Evolutionary conservation across 495 filamentous ascomycete species (phyloP).

Genomic region (Penicillium samsonianum): DNA sequence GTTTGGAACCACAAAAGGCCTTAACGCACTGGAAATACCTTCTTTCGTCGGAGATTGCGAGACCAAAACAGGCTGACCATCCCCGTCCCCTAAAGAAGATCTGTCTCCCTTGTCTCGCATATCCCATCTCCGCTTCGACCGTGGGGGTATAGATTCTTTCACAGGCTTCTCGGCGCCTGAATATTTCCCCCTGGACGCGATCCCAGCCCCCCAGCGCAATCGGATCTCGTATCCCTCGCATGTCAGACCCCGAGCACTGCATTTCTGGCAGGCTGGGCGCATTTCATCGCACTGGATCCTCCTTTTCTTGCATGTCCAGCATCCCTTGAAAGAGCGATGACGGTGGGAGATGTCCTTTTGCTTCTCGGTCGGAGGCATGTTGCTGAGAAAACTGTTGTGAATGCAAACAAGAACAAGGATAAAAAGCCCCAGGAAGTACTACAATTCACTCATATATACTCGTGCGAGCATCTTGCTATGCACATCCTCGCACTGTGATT

Average conservation of each 20-base stretch:
- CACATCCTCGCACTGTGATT: slow-evolving; percentile 19
- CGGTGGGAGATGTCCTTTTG: slow-evolving; percentile 17
- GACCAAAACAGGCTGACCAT: slow-evolving; percentile 21
- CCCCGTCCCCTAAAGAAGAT: slow-evolving; percentile 9
- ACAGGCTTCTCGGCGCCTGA: slow-evolving; percentile 32
- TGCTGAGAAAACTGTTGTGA: slow-evolving; percentile 3
- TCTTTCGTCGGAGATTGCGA: slow-evolving; percentile 5
- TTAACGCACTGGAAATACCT: slow-evolving; percentile 13
- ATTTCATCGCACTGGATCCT: slow-evolving; percentile 33
- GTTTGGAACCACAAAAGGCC: not conserved
- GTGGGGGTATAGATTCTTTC: slow-evolving; percentile 28
- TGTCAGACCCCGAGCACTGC: slow-evolving; percentile 19
- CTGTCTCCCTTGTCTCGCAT: slow-evolving; percentile 21
- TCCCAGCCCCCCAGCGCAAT: slow-evolving; percentile 35
- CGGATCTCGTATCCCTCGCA: slow-evolving; percentile 36
- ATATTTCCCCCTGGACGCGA: slow-evolving; percentile 32
- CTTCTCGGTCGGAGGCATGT: slow-evolving; percentile 20
- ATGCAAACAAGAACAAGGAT: slow-evolving; percentile 3
- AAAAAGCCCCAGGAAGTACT: slow-evolving; percentile 2
- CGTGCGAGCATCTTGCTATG: slow-evolving; percentile 10
- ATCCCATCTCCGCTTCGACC: slow-evolving; percentile 30
- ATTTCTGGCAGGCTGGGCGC: slow-evolving; percentile 27
- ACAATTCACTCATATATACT: slow-evolving; percentile 20
- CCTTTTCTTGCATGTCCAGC: slow-evolving; percentile 36
- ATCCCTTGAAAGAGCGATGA: slow-evolving; percentile 33